phyloP scores from a whole-genome alignment of 2,329 filamentous ascomycete species.

The Fusarium nematophilum region DNA sequence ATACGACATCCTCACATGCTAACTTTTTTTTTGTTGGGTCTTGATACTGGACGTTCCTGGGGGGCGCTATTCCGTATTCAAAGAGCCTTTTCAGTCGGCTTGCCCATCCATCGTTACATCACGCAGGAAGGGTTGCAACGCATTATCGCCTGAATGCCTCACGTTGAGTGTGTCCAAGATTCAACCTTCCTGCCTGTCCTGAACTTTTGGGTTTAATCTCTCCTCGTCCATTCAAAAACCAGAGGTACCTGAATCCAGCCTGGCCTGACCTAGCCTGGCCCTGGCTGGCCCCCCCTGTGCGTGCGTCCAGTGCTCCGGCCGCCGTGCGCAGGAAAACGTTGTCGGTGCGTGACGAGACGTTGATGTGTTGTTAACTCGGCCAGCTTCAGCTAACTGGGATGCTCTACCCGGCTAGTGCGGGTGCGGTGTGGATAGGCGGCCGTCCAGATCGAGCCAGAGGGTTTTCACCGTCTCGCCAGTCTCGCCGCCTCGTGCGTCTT shows the following conservation, averaged over 20 bases:
- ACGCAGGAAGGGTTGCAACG: constrained; percentile 28
- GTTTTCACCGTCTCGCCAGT: constrained; percentile 41
- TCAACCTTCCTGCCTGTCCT: too few relatives aligned
- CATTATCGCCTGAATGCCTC: constrained; percentile 24
- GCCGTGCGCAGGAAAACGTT: too few relatives aligned
- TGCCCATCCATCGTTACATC: constrained; percentile 15
- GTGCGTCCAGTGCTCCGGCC: constrained; percentile 4
- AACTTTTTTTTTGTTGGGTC: constrained; percentile 32
- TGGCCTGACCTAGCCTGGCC: constrained; percentile 6
- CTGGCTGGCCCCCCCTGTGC: not conserved
- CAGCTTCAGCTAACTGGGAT: not conserved
- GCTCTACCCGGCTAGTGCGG: not conserved
- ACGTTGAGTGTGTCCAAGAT: constrained; percentile 1
- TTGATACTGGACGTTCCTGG: constrained; percentile 3
- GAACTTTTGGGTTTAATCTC: too few relatives aligned
- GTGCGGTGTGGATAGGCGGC: constrained; percentile 32
- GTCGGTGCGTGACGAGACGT: constrained; percentile 9
- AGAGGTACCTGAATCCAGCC: constrained; percentile 8
- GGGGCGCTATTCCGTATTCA: constrained; percentile 13
- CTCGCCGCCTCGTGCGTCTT: constrained; percentile 26
- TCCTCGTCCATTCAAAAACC: constrained; percentile 4
- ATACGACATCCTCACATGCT: constrained; percentile 9
- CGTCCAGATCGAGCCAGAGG: constrained; percentile 30
- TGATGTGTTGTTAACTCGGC: constrained; percentile 13
- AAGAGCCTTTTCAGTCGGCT: constrained; percentile 13